Evolutionary conservation across 441 rosid genomes (phyloP).

Genomic region (Populus hybrid): DNA sequence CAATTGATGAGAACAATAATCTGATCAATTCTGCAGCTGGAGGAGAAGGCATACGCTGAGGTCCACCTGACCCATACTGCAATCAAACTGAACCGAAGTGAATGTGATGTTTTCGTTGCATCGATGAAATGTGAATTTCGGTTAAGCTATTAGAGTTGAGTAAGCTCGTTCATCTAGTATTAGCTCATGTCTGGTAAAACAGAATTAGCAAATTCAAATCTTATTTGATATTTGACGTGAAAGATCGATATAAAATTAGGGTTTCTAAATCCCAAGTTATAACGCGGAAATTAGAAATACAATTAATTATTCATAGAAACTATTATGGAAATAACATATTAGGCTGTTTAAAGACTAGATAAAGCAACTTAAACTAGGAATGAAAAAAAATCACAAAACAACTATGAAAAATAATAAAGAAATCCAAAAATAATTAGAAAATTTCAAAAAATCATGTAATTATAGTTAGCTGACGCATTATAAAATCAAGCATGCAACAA

Average conservation of each 20-base stretch:
- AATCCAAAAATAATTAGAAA: too few relatives aligned
- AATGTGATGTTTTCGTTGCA: not conserved
- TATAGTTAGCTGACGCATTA: too few relatives aligned
- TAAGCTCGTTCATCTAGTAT: not conserved
- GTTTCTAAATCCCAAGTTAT: not conserved
- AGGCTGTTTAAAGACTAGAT: too few relatives aligned
- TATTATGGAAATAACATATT: not conserved
- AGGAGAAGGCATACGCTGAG: not conserved
- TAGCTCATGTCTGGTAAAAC: too few relatives aligned
- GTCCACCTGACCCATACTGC: not conserved
- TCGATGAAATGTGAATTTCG: not conserved
- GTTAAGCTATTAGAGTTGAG: not conserved
- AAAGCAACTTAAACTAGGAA: too few relatives aligned
- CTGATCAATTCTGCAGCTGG: not conserved
- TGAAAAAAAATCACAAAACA: too few relatives aligned
- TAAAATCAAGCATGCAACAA: too few relatives aligned
- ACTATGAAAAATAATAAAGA: too few relatives aligned
- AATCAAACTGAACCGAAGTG: not conserved
- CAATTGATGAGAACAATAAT: slow-evolving; percentile 7
- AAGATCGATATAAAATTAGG: not conserved
- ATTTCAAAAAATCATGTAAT: too few relatives aligned
- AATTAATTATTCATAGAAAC: too few relatives aligned
- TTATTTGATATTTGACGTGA: not conserved
- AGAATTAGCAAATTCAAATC: too few relatives aligned
- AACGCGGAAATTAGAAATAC: not conserved